Percentiles rank a stretch among this genome's conserved stretches.
phyloP scores from a whole-genome alignment of 768 basidiomycete species.

The Leucosporidium yakuticum region DNA sequence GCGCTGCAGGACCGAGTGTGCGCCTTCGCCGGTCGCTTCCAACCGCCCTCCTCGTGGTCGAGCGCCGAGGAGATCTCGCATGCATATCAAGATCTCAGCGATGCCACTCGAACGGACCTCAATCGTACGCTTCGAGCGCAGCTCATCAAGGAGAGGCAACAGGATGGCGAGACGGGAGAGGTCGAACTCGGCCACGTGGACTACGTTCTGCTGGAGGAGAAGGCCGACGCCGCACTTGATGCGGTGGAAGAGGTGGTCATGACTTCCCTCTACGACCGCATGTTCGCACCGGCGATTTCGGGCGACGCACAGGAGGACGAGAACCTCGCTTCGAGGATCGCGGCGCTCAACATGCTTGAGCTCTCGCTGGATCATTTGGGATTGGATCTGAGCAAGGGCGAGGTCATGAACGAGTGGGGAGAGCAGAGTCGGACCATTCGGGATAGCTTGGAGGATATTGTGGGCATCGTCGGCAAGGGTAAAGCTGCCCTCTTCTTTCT shows the following conservation, averaged over 20 bases:
- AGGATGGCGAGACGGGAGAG: conserved; percentile 39
- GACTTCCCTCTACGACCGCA: conserved; percentile 71
- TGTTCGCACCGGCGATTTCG: conserved; percentile 70
- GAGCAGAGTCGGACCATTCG: conserved; percentile 43
- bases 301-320: conserved; percentile 83
- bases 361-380: conserved; percentile 82
- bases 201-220: conserved; percentile 44
- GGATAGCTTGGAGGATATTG: conserved; percentile 54
- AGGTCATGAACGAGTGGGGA: conserved; percentile 44
- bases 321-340: conserved; percentile 77
- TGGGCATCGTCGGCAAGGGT: conserved; percentile 73
- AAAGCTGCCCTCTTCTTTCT: conserved; percentile 37
- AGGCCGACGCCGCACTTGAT: conserved; percentile 61
- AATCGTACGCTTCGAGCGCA: conserved; percentile 43
- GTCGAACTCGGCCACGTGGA: conserved; percentile 37
- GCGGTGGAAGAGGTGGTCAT: conserved; percentile 67
- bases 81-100: conserved; percentile 34
- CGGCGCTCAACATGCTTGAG: conserved; percentile 86
- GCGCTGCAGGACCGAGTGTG: conserved; percentile 12
- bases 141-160: conserved; percentile 42
- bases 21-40: conserved; percentile 50
- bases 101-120: conserved; percentile 40
- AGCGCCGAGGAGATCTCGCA: conserved; percentile 40
- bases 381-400: conserved; percentile 57
- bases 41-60: conserved; percentile 52